Percentiles rank a stretch among this genome's conserved stretches.
These are phyloP conservation scores for Fusarium temperatum DNA, from an alignment of 2,329 filamentous ascomycete species.

Conservation along the genomic window DNA sequence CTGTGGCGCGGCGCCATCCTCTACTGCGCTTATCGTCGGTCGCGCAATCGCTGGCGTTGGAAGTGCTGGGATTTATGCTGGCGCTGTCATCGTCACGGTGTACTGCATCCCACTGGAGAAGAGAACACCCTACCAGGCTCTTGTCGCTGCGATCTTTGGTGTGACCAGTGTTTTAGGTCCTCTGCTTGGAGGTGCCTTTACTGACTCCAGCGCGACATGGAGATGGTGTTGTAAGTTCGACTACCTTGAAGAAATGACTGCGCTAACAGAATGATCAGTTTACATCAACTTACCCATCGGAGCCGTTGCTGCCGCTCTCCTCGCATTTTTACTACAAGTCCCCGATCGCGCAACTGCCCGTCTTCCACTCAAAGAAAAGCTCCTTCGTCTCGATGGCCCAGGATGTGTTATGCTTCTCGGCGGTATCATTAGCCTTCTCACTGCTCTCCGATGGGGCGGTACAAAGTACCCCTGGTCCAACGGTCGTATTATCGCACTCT, in stretches of 20 bases:
- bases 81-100: background rate
- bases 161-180: constrained; percentile 42
- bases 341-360: background rate
- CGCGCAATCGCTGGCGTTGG: constrained; percentile 59
- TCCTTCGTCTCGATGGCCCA: constrained; percentile 7
- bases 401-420: constrained; percentile 9
- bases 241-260: no score
- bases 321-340: background rate
- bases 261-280: background rate
- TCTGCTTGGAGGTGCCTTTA: constrained; percentile 42
- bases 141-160: constrained; percentile 41
- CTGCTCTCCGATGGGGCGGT: constrained; percentile 21
- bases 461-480: constrained; percentile 12
- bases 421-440: constrained; percentile 2
- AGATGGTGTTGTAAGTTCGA: background rate
- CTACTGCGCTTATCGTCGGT: constrained; percentile 24
- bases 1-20: constrained; percentile 45
- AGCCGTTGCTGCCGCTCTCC: constrained; percentile 1
- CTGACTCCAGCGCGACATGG: constrained; percentile 17
- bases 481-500: background rate
- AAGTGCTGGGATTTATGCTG: constrained; percentile 46
- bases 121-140: constrained; percentile 38
- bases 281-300: constrained; percentile 4
- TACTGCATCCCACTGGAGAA: constrained; percentile 46
- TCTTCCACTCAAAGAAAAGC: constrained; percentile 6